Base-by-base conservation (phyloP, 208 protist species). In the Trypanosoma boissoni region DNA sequence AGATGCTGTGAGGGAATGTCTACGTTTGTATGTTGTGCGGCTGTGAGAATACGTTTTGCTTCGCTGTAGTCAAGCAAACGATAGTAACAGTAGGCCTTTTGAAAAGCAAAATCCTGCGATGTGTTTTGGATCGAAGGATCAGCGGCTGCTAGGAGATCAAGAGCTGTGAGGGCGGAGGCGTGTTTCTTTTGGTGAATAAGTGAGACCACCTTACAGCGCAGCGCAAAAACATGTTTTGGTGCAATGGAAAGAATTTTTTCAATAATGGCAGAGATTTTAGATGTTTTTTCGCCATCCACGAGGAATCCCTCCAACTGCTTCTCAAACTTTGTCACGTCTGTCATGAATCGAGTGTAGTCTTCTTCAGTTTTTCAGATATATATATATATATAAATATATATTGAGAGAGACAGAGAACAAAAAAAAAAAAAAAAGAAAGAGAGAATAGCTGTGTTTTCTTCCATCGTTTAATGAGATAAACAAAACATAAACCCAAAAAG, bases 81-180 rank as follows among this genome's bases (percentile, higher is more conserved):
- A 54, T 94, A 94, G 26, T 80, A 58, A 36, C 84, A 92, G 61
- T 90, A 94, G 1, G 80, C 83, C 45, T 75, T 72, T 49, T 89
- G 81, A 44, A 94, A 88, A 14, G 72, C 44, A 14, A 71, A 71
- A 20, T 71, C 68, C 34, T 76, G 63, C 21, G 61, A 63, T 6
- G 32, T 48, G 16, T 51, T 23, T 2, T 21, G 29, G 24, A 57
- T 10, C 3, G 58, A 23, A n/a, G 54, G 49, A 36, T 51, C 39
- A 2, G 49, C 48, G 0, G 14, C 28, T 21, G 56, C 51, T 3
- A 89, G 64, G 23, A 72, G 68, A 20, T 91, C 80, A 34, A 94
- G 72, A 0, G 68, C 64, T 0, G 58, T 48, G 18, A 94, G 69
- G 2, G 88, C 88, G 3, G 78, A 65, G 10, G 75, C 81, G 51